phyloP scores from a whole-genome alignment of 257 asterid genomes.

The Orobanche coerulescens region DNA sequence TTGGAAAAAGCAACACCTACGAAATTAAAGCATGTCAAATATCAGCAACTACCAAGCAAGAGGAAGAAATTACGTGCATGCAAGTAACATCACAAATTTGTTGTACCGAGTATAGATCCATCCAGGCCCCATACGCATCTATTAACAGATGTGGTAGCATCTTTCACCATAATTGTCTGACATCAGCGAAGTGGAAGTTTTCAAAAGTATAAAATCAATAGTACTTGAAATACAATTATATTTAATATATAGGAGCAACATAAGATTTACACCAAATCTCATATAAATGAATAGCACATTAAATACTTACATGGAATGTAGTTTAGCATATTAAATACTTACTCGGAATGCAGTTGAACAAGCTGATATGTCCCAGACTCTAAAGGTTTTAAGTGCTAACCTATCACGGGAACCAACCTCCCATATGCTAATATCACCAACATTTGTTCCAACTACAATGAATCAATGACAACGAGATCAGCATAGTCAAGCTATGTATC shows the following conservation, averaged over 20 bases:
- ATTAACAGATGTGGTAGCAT: conserved; percentile 79
- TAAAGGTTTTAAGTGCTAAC: conserved; percentile 73
- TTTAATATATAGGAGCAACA: background rate
- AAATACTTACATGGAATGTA: too few species aligned
- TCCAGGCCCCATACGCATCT: conserved; percentile 96
- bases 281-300: background rate
- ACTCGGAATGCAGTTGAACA: conserved; percentile 94
- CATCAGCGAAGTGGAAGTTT: conserved; percentile 17
- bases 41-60: conserved; percentile 17
- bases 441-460: conserved; percentile 87
- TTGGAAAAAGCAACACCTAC: conserved; percentile 88
- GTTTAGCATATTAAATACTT: conserved; percentile 25
- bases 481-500: background rate
- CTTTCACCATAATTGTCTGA: conserved; percentile 85
- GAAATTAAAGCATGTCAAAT: conserved; percentile 23
- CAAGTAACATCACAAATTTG: conserved; percentile 11
- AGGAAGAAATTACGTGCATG: conserved; percentile 4
- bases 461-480: conserved; percentile 5
- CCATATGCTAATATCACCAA: conserved; percentile 98
- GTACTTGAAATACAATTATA: conserved; percentile 2
- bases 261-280: background rate
- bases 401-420: conserved; percentile 93
- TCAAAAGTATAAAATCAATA: background rate
- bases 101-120: conserved; percentile 86
- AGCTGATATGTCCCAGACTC: conserved; percentile 81